Evolutionary conservation across 2,329 filamentous ascomycete species (phyloP).

Genomic region (Ophiostoma perfectum): DNA sequence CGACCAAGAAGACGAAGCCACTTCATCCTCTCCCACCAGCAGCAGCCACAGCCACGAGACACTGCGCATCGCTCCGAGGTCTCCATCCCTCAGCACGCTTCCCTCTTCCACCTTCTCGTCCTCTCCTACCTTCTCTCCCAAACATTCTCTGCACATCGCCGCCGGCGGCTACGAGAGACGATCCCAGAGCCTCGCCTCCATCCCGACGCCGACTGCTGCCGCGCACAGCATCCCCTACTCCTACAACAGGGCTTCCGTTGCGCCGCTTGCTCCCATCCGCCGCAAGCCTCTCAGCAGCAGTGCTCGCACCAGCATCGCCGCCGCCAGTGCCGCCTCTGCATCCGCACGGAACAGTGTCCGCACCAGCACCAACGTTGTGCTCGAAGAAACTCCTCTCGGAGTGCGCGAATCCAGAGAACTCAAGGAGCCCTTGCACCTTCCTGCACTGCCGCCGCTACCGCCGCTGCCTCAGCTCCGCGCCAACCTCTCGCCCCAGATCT

Average conservation of each 20-base stretch:
- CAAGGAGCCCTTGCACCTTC: conserved; percentile 3
- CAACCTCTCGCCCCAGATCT: not conserved
- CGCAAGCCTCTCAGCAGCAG: conserved; percentile 16
- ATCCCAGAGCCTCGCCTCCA: conserved; percentile 21
- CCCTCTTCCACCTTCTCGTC: conserved; percentile 13
- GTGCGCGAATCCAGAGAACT: not conserved
- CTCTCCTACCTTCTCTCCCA: not conserved
- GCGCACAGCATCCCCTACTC: not conserved
- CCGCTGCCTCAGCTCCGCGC: conserved; percentile 5
- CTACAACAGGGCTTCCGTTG: conserved; percentile 9
- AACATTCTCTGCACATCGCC: conserved; percentile 1
- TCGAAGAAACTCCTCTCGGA: not conserved
- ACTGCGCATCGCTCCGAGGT: conserved; percentile 9
- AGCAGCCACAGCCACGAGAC: conserved; percentile 13
- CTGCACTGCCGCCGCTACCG: not conserved
- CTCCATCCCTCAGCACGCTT: conserved; percentile 17
- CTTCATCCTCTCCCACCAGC: not conserved
- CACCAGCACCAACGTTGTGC: not conserved
- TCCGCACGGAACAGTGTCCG: conserved; percentile 27
- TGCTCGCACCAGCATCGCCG: conserved; percentile 14
- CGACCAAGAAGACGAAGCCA: not conserved
- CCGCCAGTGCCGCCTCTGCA: conserved; percentile 28
- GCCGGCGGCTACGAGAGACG: conserved; percentile 12
- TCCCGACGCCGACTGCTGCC: not conserved
- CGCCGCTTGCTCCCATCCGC: conserved; percentile 9